Percentiles rank a stretch among this genome's conserved stretches.
phyloP scores from a whole-genome alignment of 2,329 filamentous ascomycete species.

The Cryphonectria radicalis region DNA sequence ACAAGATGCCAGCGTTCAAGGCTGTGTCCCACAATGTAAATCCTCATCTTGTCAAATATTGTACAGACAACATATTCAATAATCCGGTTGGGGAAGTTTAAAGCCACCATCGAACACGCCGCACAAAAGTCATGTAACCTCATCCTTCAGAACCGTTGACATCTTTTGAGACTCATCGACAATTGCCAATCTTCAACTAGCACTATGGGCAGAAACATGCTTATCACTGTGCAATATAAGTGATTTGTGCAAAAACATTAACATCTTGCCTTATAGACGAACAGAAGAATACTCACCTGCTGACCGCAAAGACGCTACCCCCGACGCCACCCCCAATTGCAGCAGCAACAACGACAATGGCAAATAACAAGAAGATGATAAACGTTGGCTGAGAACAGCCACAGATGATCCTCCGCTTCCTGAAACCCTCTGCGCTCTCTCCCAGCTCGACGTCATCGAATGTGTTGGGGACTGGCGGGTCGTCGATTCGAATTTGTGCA shows the following conservation, averaged over 20 bases:
- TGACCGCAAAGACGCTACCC: conserved; percentile 14
- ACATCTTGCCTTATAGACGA: neutral
- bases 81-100: neutral
- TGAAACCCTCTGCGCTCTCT: neutral
- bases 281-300: conserved; percentile 3
- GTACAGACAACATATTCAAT: neutral
- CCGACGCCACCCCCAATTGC: conserved; percentile 22
- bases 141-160: neutral
- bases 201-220: neutral
- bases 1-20: too few species aligned
- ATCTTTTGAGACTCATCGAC: neutral
- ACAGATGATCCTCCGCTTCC: conserved; percentile 13
- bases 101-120: too few species aligned
- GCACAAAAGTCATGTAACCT: neutral
- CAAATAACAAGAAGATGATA: conserved; percentile 18
- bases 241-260: neutral
- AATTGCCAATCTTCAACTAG: neutral
- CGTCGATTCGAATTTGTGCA: neutral
- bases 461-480: neutral
- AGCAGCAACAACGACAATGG: conserved; percentile 21
- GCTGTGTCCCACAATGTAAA: neutral
- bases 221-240: neutral
- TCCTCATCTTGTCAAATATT: neutral
- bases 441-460: conserved; percentile 16
- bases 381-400: conserved; percentile 23